Base-by-base conservation (phyloP, 2,329 filamentous ascomycete species). In the Neopestalotiopsis clavispora region DNA sequence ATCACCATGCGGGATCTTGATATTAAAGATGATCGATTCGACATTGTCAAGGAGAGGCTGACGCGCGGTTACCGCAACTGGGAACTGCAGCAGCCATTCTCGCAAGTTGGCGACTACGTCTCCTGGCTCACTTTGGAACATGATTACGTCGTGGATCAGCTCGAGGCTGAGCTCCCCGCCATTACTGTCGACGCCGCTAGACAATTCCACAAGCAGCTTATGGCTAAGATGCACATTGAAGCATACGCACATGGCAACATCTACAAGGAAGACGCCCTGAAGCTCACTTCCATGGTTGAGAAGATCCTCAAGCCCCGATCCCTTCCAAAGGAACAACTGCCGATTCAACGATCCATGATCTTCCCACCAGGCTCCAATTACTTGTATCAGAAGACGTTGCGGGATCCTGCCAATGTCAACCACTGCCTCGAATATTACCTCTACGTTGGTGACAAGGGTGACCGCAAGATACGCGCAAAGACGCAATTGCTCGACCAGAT, bases 221-320 rank as follows among this genome's bases (percentile, higher is more conserved):
- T 98, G 57, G 87, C 89, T 13, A 94, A 98, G 77, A 86, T 95
- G 73, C 92, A 97, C 75, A 91, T 98, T 71, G 96, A 99, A 79
- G 87, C 94, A 2, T 88, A 97, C 68, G 92, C 91, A 0, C 95
- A 98, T 75, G 96, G 96, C 66, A 99, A 99, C 79, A 79, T 99
- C 67, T 94, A 97, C 84, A 97, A 95, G 81, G 94, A 97, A 78
- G 96, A 99, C 77, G 94, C 94, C 0, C 84, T 98, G 67, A 92
- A 91, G 77, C 87, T 97, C 78, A 95, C 94, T 0, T 90, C 96
- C 72, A 87, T 97, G 75, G 87, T 98, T 32, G 93, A 97, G 78
- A 89, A 87, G 5, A 93, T 89, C 0, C 81, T 99, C 61, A 91
- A 92, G 78, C 91, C 95, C 13, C 89, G 91, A 38, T 81, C 87